Conservation (phyloP, 176 grass and related monocot genomes). For the Panicum miliaceum region DNA sequence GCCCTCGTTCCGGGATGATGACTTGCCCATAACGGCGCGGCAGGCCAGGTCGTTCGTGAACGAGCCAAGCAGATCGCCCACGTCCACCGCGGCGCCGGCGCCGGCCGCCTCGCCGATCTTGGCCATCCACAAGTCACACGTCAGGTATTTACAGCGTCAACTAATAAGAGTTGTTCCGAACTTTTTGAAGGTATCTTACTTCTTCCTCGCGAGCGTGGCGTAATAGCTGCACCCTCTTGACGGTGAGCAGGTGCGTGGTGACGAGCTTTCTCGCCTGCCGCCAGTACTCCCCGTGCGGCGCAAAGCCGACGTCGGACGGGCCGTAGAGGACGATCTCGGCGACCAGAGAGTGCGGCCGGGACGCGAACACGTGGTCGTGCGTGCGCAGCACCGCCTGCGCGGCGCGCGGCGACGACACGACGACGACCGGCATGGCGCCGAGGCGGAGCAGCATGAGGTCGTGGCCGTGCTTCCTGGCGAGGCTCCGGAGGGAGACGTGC, state of each 20-base stretch:
- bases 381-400: conserved; percentile 50
- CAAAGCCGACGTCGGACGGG: too few relatives aligned
- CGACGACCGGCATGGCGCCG: conserved; percentile 32
- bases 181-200: too few relatives aligned
- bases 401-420: conserved; percentile 48
- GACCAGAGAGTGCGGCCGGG: too few relatives aligned
- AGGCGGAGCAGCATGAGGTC: conserved; percentile 38
- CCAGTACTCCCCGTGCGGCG: too few relatives aligned
- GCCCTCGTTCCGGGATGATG: neutral
- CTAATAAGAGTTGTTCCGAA: too few relatives aligned
- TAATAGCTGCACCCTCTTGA: conserved; percentile 3
- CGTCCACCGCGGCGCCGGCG: neutral
- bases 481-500: conserved; percentile 34
- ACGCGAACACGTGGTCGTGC: conserved; percentile 42
- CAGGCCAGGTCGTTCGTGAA: conserved; percentile 43
- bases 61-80: conserved; percentile 14
- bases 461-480: neutral
- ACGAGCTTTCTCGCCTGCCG: conserved; percentile 33
- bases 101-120: neutral
- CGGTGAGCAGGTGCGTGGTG: conserved; percentile 40
- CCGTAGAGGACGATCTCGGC: too few relatives aligned
- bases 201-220: conserved; percentile 7
- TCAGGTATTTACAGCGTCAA: neutral
- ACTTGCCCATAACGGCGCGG: conserved; percentile 39
- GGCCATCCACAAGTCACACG: neutral